A percentile compares a stretch with the other conserved stretches of the same genome.
phyloP scores from a whole-genome alignment of 148 eudicot genomes.

The Arctostaphylos glauca region DNA sequence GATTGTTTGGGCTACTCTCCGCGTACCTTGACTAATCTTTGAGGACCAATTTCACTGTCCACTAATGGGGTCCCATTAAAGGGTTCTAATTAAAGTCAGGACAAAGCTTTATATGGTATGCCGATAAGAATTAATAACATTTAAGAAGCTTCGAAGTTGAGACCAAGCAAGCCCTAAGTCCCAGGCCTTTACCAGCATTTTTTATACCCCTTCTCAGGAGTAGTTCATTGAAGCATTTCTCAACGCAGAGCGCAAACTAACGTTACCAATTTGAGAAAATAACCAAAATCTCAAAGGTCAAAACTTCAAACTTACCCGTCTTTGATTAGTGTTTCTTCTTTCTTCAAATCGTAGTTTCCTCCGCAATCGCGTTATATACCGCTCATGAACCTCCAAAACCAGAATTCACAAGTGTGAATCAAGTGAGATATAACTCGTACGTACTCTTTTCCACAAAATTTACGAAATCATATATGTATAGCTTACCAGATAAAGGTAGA shows the following conservation, averaged over 20 bases:
- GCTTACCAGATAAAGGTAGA: conserved; percentile 63
- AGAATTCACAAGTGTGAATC: not conserved
- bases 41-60: too few species aligned
- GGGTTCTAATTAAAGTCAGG: too few species aligned
- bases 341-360: conserved; percentile 71
- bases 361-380: conserved; percentile 53
- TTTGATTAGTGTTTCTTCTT: conserved; percentile 61
- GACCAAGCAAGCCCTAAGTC: too few species aligned
- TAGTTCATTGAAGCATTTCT: too few species aligned
- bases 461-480: not conserved
- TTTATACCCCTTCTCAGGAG: too few species aligned
- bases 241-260: not conserved
- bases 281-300: not conserved
- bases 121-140: too few species aligned
- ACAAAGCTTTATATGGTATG: too few species aligned
- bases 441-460: not conserved
- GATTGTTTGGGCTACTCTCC: too few species aligned
- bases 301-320: conserved; percentile 49
- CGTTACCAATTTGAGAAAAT: not conserved
- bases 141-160: too few species aligned
- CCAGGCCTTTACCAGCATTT: too few species aligned
- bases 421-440: not conserved
- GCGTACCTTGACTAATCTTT: too few species aligned
- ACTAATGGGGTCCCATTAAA: too few species aligned
- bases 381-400: conserved; percentile 62